Conservation (phyloP, 2,329 filamentous ascomycete species). For the Monilinia vaccinii-corymbosi region DNA sequence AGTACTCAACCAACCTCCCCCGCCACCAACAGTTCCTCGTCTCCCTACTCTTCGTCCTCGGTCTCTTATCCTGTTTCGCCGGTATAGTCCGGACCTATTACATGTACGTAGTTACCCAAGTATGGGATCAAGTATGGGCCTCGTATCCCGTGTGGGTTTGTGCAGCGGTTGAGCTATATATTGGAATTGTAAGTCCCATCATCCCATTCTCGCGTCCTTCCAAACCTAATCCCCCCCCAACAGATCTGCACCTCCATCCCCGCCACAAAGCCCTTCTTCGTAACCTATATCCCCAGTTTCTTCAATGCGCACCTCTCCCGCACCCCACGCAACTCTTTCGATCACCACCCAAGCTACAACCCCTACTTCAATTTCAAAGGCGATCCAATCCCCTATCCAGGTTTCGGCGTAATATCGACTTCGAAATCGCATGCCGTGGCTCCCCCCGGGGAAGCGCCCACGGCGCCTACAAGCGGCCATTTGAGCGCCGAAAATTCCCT, state of each 20-base stretch:
- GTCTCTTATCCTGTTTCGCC: slow-evolving; percentile 37
- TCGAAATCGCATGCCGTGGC: background rate
- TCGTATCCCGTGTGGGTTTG: slow-evolving; percentile 31
- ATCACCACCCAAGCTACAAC: background rate
- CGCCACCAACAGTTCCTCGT: slow-evolving; percentile 38
- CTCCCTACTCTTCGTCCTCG: slow-evolving; percentile 40
- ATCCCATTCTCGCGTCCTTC: too few relatives aligned
- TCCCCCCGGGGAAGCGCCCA: background rate
- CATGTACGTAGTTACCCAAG: slow-evolving; percentile 27
- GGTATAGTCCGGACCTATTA: slow-evolving; percentile 34
- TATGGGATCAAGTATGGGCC: slow-evolving; percentile 32
- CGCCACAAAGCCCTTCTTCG: slow-evolving; percentile 36
- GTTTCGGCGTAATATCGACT: background rate
- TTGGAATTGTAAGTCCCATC: slow-evolving; percentile 29
- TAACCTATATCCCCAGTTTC: slow-evolving; percentile 29
- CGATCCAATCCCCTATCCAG: background rate
- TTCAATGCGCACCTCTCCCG: background rate
- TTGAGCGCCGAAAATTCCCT: background rate
- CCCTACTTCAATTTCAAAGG: background rate
- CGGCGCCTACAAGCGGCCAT: background rate
- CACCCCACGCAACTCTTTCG: background rate
- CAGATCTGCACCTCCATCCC: slow-evolving; percentile 37
- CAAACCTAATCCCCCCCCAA: background rate
- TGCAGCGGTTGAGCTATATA: slow-evolving; percentile 34
- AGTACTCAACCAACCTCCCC: slow-evolving; percentile 38